phyloP scores from a whole-genome alignment of 2,329 filamentous ascomycete genomes.

The Arthrinium puccinioides region DNA sequence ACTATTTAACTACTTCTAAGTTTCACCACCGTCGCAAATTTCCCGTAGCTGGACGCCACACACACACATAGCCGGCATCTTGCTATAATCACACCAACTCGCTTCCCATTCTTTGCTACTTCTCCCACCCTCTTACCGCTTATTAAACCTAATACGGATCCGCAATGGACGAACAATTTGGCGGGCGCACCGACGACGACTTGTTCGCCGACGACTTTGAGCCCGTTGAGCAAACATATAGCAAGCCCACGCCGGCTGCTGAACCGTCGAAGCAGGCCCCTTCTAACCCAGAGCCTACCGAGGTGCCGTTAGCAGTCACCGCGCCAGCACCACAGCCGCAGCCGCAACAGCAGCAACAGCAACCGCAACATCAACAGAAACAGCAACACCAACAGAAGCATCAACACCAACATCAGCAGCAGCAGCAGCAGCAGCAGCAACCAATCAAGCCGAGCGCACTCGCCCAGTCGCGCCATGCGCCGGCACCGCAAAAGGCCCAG shows the following conservation, averaged over 20 bases:
- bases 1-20: no score
- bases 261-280: no score
- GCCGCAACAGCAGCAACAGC: not conserved
- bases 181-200: slow-evolving; percentile 54
- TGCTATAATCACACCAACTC: no score
- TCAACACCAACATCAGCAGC: not conserved
- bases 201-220: slow-evolving; percentile 58
- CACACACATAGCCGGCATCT: no score
- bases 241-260: not conserved
- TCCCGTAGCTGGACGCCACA: no score
- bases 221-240: slow-evolving; percentile 34
- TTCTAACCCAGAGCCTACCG: no score
- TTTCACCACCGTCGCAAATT: no score
- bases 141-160: no score
- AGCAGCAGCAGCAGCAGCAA: not conserved
- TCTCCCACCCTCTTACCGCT: no score
- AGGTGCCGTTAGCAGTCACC: no score
- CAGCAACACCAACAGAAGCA: not conserved
- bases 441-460: slow-evolving; percentile 1
- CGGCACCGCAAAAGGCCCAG: slow-evolving; percentile 1
- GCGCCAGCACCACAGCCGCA: not conserved
- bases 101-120: no score
- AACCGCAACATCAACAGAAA: not conserved
- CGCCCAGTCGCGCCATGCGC: slow-evolving; percentile 6
- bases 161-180: slow-evolving; percentile 47